phyloP scores from a whole-genome alignment of 345 rosid genomes.

The Eucalyptus curtisii region DNA sequence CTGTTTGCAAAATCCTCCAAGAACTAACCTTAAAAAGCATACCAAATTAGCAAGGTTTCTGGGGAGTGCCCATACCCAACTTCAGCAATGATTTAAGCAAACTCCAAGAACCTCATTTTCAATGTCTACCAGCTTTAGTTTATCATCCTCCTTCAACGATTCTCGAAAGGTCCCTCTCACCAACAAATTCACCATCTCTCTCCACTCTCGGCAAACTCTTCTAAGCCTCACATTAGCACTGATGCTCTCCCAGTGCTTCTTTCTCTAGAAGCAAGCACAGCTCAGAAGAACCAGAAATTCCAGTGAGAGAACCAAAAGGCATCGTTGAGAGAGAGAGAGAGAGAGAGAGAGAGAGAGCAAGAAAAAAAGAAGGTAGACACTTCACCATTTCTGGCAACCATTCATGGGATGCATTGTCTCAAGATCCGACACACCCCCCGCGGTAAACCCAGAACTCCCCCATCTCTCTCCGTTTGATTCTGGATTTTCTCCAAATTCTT shows the following conservation, averaged over 20 bases:
- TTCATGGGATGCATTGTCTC: slow-evolving; percentile 82
- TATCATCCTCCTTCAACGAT: slow-evolving; percentile 17
- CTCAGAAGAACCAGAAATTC: neutral
- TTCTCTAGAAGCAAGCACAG: neutral
- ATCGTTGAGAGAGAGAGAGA: neutral
- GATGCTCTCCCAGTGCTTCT: neutral
- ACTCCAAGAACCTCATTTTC: neutral
- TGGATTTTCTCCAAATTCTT: slow-evolving; percentile 6
- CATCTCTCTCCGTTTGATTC: neutral
- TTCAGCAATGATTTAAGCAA: neutral
- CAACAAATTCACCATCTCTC: neutral
- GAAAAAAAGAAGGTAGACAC: neutral
- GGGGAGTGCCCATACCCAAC: neutral
- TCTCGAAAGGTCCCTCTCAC: slow-evolving; percentile 47
- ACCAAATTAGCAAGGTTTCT: neutral
- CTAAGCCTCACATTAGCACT: neutral
- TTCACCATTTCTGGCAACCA: neutral
- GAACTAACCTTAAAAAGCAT: neutral
- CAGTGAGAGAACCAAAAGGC: neutral
- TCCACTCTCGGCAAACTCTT: neutral
- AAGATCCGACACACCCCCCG: slow-evolving; percentile 8
- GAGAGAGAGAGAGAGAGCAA: neutral
- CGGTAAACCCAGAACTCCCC: neutral
- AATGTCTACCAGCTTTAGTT: neutral
- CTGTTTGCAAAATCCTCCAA: neutral